These are phyloP conservation scores for Leishmania lainsoni DNA, from an alignment of 208 protist species.

Conservation along the genomic window DNA sequence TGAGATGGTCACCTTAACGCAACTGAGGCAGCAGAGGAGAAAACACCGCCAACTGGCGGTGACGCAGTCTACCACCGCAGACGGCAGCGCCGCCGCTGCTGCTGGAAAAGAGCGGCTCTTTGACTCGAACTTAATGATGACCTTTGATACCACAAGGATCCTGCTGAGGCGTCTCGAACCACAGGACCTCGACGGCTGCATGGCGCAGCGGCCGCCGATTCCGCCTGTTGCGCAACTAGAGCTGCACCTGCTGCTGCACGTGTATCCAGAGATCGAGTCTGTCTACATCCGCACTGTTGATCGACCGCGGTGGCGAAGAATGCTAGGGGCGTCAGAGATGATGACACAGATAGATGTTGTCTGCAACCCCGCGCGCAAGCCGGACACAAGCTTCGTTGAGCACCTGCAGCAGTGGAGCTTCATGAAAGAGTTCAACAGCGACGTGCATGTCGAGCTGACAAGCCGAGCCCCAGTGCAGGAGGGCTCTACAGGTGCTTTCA, in stretches of 20 bases:
- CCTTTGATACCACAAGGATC: constrained; percentile 81
- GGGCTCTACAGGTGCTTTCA: constrained; percentile 34
- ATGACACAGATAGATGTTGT: constrained; percentile 90
- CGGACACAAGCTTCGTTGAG: constrained; percentile 52
- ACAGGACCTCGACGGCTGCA: constrained; percentile 41
- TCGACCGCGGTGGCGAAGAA: constrained; percentile 63
- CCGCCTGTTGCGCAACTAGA: constrained; percentile 85
- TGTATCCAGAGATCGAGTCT: constrained; percentile 56
- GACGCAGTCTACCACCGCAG: not conserved
- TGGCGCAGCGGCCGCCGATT: constrained; percentile 48
- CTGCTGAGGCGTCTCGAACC: constrained; percentile 69
- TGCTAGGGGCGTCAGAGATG: constrained; percentile 64
- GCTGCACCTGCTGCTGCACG: constrained; percentile 79
- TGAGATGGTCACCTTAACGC: constrained; percentile 81
- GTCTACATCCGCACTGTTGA: constrained; percentile 83
- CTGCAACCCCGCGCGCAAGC: constrained; percentile 35
- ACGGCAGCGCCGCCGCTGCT: constrained; percentile 2
- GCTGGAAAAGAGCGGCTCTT: constrained; percentile 36
- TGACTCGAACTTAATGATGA: constrained; percentile 52
- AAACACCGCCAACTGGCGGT: constrained; percentile 41
- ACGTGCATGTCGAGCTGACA: constrained; percentile 87
- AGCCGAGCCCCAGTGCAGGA: constrained; percentile 23
- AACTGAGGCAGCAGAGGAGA: constrained; percentile 40
- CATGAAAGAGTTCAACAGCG: constrained; percentile 82
- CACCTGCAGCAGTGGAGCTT: constrained; percentile 87